Percentiles rank a stretch among this genome's conserved stretches.
Conservation (phyloP, 2,329 filamentous ascomycete species). For the Ophiocordyceps australis region DNA sequence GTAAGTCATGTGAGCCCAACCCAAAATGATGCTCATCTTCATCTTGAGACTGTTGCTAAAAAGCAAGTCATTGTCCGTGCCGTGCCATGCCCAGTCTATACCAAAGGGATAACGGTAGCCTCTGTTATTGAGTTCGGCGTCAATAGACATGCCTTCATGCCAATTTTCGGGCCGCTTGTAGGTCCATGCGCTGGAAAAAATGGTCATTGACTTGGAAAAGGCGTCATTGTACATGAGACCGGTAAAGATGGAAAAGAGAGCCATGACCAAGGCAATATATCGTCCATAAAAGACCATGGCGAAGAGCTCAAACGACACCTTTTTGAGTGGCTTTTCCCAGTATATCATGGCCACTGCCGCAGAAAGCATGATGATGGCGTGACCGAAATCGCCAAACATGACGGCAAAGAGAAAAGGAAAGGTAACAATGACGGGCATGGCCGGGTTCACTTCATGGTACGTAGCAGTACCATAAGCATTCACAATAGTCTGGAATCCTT, state of each 20-base stretch:
- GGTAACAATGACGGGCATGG: conserved; percentile 84
- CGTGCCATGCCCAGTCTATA: conserved; percentile 92
- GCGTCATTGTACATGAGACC: conserved; percentile 95
- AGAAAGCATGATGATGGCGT: conserved; percentile 74
- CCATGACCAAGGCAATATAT: conserved; percentile 98
- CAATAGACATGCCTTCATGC: conserved; percentile 43
- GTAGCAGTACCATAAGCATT: conserved; percentile 96
- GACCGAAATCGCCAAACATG: conserved; percentile 98
- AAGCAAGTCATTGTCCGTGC: conserved; percentile 81
- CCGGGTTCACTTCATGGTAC: conserved; percentile 93
- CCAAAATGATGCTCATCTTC: conserved; percentile 96
- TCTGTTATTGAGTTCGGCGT: conserved; percentile 44
- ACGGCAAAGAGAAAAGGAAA: conserved; percentile 99
- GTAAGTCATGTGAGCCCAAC: conserved; percentile 98
- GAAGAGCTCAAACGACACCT: conserved; percentile 84
- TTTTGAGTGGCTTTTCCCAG: conserved; percentile 84
- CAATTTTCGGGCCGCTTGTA: conserved; percentile 53
- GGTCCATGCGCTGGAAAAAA: conserved; percentile 83
- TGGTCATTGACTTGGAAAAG: conserved; percentile 82
- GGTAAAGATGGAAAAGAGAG: conserved; percentile 89
- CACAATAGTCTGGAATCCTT: conserved; percentile 97
- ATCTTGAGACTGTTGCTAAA: conserved; percentile 99
- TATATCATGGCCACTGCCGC: conserved; percentile 88
- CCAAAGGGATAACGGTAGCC: conserved; percentile 89
- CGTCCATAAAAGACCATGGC: conserved; percentile 98